Percentiles rank a stretch among this genome's conserved stretches.
Evolutionary conservation across 2,329 filamentous ascomycete species (phyloP).

Genomic region (Chaetomiaceae sp.): DNA sequence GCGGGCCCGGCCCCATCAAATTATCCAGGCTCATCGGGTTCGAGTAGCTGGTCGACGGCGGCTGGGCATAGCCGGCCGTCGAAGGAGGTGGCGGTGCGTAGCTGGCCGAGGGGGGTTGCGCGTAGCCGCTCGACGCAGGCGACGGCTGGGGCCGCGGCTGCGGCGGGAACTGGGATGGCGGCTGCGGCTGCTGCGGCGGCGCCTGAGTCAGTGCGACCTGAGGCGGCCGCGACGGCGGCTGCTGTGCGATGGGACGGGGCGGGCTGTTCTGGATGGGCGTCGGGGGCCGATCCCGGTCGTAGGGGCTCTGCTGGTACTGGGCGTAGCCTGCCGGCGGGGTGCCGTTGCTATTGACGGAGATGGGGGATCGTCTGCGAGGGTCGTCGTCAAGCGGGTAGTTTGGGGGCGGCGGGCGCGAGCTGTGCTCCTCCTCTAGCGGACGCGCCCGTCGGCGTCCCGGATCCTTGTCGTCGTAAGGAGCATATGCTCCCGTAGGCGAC

Average conservation of each 20-base stretch:
- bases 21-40: slow-evolving; percentile 51
- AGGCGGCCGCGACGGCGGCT: slow-evolving; percentile 25
- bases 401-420: slow-evolving; percentile 39
- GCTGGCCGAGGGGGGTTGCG: too few relatives aligned
- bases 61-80: background rate
- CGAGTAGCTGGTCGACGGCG: slow-evolving; percentile 31
- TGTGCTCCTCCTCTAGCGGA: slow-evolving; percentile 36
- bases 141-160: slow-evolving; percentile 8
- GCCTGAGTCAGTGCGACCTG: slow-evolving; percentile 1
- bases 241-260: slow-evolving; percentile 24
- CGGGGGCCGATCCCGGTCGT: slow-evolving; percentile 33
- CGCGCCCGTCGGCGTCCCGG: slow-evolving; percentile 32
- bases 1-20: slow-evolving; percentile 31
- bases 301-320: slow-evolving; percentile 28
- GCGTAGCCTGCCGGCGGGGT: slow-evolving; percentile 41
- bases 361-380: slow-evolving; percentile 45
- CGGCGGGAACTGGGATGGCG: slow-evolving; percentile 1
- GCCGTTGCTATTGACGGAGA: slow-evolving; percentile 42
- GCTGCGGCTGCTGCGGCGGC: background rate
- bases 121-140: background rate
- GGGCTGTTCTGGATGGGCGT: slow-evolving; percentile 34
- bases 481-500: slow-evolving; percentile 32
- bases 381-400: slow-evolving; percentile 44
- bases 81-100: background rate
- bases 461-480: slow-evolving; percentile 34